Conservation (phyloP, 2,329 filamentous ascomycete genomes). For the Rutstroemia sp. region DNA sequence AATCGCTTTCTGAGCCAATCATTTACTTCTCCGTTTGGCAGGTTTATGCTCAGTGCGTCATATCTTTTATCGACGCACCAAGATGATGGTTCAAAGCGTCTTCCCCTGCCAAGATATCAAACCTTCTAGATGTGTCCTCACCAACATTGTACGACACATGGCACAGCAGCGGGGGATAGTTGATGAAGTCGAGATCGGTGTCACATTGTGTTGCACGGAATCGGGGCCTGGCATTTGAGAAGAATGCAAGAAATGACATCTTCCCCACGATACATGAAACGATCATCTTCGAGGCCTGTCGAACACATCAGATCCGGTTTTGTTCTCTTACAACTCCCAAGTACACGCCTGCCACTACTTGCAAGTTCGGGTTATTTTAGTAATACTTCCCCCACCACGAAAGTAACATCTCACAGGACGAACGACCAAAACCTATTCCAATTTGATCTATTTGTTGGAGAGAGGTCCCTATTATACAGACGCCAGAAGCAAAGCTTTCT, state of each 20-base stretch:
- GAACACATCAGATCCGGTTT: no score
- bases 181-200: no score
- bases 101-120: constrained; percentile 6
- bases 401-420: no score
- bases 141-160: constrained; percentile 5
- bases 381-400: no score
- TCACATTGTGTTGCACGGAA: neutral
- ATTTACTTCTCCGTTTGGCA: no score
- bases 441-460: constrained; percentile 15
- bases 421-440: neutral
- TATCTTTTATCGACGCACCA: neutral
- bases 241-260: no score
- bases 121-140: neutral
- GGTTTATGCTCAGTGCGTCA: neutral
- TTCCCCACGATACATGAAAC: neutral
- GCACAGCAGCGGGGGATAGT: neutral
- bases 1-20: no score
- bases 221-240: no score
- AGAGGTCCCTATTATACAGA: constrained; percentile 22
- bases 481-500: constrained; percentile 5
- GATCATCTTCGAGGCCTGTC: no score
- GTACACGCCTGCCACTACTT: no score
- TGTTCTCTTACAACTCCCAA: no score
- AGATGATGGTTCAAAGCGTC: neutral
- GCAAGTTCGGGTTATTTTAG: no score